phyloP scores from a whole-genome alignment of 2,329 filamentous ascomycete genomes.

The Penicillium carneum region DNA sequence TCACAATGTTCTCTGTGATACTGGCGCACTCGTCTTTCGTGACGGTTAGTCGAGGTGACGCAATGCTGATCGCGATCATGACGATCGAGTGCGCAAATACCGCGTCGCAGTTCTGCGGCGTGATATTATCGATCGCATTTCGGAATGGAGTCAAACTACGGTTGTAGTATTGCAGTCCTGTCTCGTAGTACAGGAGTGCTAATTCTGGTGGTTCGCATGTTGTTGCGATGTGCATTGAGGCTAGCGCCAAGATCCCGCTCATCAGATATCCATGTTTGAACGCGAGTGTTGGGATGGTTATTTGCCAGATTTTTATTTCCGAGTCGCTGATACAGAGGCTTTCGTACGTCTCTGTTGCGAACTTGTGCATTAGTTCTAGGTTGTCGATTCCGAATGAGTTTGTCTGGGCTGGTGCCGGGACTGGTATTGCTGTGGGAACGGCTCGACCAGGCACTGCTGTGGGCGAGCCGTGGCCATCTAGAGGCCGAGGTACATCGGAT shows the following conservation, averaged over 20 bases:
- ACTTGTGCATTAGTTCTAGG: slow-evolving; percentile 60
- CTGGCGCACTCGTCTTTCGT: slow-evolving; percentile 20
- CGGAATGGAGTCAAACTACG: slow-evolving; percentile 39
- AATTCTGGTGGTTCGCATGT: slow-evolving; percentile 23
- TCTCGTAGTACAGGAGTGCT: slow-evolving; percentile 35
- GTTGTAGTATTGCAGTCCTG: slow-evolving; percentile 39
- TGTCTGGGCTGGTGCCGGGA: not conserved
- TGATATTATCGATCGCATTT: slow-evolving; percentile 36
- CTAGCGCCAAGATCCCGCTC: slow-evolving; percentile 47
- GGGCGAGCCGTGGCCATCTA: not conserved
- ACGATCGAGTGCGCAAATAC: slow-evolving; percentile 42
- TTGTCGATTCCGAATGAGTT: slow-evolving; percentile 40
- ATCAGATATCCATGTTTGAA: slow-evolving; percentile 47
- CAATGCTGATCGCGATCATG: slow-evolving; percentile 38
- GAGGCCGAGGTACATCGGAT: not conserved
- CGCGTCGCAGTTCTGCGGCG: slow-evolving; percentile 40
- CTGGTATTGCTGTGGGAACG: not conserved
- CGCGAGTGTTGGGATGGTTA: slow-evolving; percentile 44
- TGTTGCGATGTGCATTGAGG: slow-evolving; percentile 48
- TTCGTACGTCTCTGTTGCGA: slow-evolving; percentile 55
- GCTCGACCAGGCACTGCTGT: not conserved
- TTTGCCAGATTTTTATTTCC: slow-evolving; percentile 43
- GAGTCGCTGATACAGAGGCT: slow-evolving; percentile 43
- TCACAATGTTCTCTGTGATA: slow-evolving; percentile 39
- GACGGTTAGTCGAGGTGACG: slow-evolving; percentile 34